A percentile compares a stretch with the other conserved stretches of the same genome.
These are phyloP conservation scores for Neurospora sp. DNA, from an alignment of 495 filamentous ascomycete genomes.

Conservation along the genomic window DNA sequence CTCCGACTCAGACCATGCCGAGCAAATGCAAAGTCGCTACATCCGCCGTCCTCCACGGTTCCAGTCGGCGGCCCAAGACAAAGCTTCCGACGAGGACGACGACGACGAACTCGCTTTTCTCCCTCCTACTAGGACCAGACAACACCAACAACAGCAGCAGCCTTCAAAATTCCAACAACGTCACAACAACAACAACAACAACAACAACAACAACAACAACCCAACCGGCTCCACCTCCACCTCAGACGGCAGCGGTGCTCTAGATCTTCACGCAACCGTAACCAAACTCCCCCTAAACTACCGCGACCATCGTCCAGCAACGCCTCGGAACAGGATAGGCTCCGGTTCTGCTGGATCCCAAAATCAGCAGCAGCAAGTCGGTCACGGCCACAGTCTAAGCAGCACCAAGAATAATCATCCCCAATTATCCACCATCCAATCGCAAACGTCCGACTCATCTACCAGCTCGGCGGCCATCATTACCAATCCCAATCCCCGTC, in stretches of 20 bases:
- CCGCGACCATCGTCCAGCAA: conserved; percentile 29
- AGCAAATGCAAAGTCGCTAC: conserved; percentile 36
- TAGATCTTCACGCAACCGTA: conserved; percentile 51
- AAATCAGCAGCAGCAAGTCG: conserved; percentile 19
- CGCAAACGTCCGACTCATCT: conserved; percentile 49
- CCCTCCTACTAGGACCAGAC: conserved; percentile 37
- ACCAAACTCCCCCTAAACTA: conserved; percentile 36
- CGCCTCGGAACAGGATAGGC: conserved; percentile 10
- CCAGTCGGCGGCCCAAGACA: conserved; percentile 16
- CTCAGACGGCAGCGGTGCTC: conserved; percentile 17
- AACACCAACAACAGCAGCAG: neutral
- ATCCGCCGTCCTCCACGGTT: conserved; percentile 50
- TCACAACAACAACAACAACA: neutral
- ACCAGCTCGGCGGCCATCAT: conserved; percentile 45
- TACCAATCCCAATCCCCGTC: conserved; percentile 7
- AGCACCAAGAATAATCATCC: neutral
- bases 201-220: neutral
- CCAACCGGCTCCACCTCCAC: neutral
- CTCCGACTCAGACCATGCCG: conserved; percentile 22
- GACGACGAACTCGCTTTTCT: conserved; percentile 63
- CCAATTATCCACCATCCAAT: conserved; percentile 8
- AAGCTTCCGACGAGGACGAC: conserved; percentile 36
- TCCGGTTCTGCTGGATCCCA: neutral
- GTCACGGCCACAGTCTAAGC: neutral
- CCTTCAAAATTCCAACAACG: neutral